Evolutionary conservation across 345 rosid genomes (phyloP).

Genomic region (Psidium friedrichsthalianum): DNA sequence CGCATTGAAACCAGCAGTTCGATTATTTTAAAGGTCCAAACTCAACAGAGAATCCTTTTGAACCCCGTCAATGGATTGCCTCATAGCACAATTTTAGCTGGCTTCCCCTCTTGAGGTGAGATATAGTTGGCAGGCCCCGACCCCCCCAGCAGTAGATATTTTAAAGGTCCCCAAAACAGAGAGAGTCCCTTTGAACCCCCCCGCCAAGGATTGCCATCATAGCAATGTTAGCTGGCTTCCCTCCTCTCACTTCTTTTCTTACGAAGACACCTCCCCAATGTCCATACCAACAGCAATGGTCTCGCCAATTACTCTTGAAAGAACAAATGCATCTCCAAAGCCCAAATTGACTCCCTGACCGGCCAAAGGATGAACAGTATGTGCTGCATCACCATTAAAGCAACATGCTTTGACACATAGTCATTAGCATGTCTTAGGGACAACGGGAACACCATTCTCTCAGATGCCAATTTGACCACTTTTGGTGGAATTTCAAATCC

Average conservation of each 20-base stretch:
- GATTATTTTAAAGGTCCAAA: conserved; percentile 73
- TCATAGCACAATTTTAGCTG: too few species aligned
- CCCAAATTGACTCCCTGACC: conserved; percentile 98
- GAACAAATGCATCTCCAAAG: conserved; percentile 70
- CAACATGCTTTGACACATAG: conserved; percentile 60
- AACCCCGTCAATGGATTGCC: too few species aligned
- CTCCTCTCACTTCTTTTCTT: conserved; percentile 80
- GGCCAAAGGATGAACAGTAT: conserved; percentile 89
- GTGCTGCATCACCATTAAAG: conserved; percentile 89
- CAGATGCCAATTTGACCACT: conserved; percentile 65
- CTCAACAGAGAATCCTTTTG: conserved; percentile 75
- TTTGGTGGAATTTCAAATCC: conserved; percentile 71
- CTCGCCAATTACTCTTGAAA: conserved; percentile 58
- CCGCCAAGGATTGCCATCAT: conserved; percentile 94
- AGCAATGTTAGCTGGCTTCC: conserved; percentile 54
- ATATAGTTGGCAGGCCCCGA: too few species aligned
- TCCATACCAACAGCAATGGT: conserved; percentile 77
- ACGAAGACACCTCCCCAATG: conserved; percentile 58
- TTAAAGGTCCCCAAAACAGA: too few species aligned
- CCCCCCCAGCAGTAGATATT: too few species aligned
- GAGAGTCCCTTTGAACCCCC: too few species aligned
- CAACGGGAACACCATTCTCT: conserved; percentile 78
- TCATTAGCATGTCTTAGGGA: conserved; percentile 68
- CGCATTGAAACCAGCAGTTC: conserved; percentile 84
- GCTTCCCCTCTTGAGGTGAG: too few species aligned